Conservation (phyloP, 1,139 yeast genomes). For the Kodamaea derodonti region DNA sequence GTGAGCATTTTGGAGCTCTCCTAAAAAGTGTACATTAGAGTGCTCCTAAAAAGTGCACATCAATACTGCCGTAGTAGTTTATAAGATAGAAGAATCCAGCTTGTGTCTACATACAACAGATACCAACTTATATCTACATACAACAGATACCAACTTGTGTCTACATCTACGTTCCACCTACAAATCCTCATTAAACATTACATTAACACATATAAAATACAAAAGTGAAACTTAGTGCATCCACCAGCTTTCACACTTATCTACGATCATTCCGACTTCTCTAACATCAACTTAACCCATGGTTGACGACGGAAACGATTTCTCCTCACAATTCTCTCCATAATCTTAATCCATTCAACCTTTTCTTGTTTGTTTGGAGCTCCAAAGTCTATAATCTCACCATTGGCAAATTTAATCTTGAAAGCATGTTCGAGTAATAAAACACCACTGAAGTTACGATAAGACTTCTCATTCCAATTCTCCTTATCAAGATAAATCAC, state of each 20-base stretch:
- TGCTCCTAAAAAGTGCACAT: too few species aligned
- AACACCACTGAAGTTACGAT: conserved; percentile 62
- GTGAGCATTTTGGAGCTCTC: too few species aligned
- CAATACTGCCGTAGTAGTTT: too few species aligned
- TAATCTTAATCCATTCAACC: conserved; percentile 49
- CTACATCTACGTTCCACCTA: too few species aligned
- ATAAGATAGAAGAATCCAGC: too few species aligned
- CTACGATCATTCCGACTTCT: conserved; percentile 2
- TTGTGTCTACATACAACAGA: too few species aligned
- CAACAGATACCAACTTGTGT: too few species aligned
- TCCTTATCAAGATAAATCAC: conserved; percentile 49
- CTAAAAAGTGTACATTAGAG: too few species aligned
- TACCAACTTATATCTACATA: too few species aligned
- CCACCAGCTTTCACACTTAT: neutral
- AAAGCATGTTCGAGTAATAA: conserved; percentile 61
- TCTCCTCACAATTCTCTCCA: conserved; percentile 52
- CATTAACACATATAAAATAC: neutral
- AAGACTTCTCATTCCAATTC: conserved; percentile 28
- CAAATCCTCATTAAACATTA: neutral
- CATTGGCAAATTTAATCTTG: conserved; percentile 60
- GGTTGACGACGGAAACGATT: conserved; percentile 61
- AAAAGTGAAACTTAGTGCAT: neutral
- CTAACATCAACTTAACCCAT: conserved; percentile 58
- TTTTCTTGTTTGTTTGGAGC: conserved; percentile 59
- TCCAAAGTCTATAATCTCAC: conserved; percentile 66